Evolutionary conservation across 169 alveolate genomes (phyloP).

Genomic region (Plasmodium coatneyi): DNA sequence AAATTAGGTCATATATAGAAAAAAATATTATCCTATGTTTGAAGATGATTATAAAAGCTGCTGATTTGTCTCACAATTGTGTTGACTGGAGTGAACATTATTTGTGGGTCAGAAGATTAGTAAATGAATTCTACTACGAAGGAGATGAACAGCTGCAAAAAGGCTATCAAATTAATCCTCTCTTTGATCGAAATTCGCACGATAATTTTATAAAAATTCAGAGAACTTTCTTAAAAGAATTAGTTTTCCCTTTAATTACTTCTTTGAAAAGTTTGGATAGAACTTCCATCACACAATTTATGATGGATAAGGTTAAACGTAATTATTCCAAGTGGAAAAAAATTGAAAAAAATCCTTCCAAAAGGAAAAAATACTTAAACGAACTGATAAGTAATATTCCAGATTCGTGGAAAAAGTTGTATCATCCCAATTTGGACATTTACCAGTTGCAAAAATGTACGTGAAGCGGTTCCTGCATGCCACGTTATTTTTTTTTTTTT

Average conservation of each 20-base stretch:
- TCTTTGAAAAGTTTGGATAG: conserved; percentile 56
- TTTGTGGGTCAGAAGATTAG: conserved; percentile 89
- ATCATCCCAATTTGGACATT: conserved; percentile 38
- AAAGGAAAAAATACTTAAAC: conserved; percentile 29
- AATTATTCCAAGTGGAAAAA: conserved; percentile 71
- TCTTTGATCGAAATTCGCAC: conserved; percentile 95
- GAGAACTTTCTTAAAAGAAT: conserved; percentile 90
- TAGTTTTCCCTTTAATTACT: conserved; percentile 48
- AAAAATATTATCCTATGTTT: conserved; percentile 68
- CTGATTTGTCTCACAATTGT: conserved; percentile 93
- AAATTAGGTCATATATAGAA: conserved; percentile 85
- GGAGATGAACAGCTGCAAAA: conserved; percentile 92
- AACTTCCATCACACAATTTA: conserved; percentile 41
- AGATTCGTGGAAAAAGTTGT: conserved; percentile 33
- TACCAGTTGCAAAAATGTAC: conserved; percentile 19
- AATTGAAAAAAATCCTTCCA: conserved; percentile 46
- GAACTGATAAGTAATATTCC: conserved; percentile 54
- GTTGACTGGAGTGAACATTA: conserved; percentile 88
- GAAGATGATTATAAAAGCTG: conserved; percentile 91
- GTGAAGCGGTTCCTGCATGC: not conserved
- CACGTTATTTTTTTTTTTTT: not conserved
- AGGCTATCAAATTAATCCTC: conserved; percentile 93
- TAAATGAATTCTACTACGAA: conserved; percentile 91
- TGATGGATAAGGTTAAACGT: conserved; percentile 52
- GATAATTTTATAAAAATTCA: conserved; percentile 93